Evolutionary conservation across 257 asterid genomes (phyloP), one percentile per base, ranked within the genome.

Genomic region (Haberlea rhodopensis): DNA sequence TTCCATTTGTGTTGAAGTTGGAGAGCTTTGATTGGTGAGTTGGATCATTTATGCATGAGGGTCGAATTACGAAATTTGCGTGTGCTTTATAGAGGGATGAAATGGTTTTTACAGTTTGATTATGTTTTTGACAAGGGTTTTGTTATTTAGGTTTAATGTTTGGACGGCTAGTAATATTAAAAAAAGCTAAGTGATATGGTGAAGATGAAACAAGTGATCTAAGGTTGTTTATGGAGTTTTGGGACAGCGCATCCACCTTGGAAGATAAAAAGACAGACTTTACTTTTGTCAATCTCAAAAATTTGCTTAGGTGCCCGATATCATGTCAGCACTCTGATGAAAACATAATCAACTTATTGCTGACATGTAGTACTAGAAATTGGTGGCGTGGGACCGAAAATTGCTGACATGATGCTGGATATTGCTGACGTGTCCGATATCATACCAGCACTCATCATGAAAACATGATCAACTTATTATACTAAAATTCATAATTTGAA

Each of bases 221-320:
- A 60, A 75, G 69, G 69, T 37, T 71, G 82, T 69, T 66, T 53
- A 66, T 75, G 69, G 73, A 76, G 53, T 80, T 74, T 70, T 57
- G 78, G 68, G 73, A 71, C 84, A 70, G 70, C 85, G 80, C 94
- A 85, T 83, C 89, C 76, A 81, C 66, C 67, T 75, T 71, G 67
- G 62, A 37, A 37, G 48, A 11, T 37, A n/a, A 34, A 37, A 37
- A 37, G 5, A 37, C 5, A 32, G 2, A 32, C 18, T 37, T 37
- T 6, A 11, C 46, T 13, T 2, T 37, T 3, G 18, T 37, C 48
- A 34, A 37, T 1, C 13, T 11, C 18, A 37, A 18, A 10, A 13
- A 37, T 37, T 13, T 37, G 0, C 13, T 7, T 8, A 29, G 37
- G 37, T n/a, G n/a, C n/a, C n/a, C n/a, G n/a, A n/a, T n/a, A n/a